Evolutionary conservation across 225 moss, liverwort and hornwort species (phyloP).

Genomic region (Polytrichum formosum): DNA sequence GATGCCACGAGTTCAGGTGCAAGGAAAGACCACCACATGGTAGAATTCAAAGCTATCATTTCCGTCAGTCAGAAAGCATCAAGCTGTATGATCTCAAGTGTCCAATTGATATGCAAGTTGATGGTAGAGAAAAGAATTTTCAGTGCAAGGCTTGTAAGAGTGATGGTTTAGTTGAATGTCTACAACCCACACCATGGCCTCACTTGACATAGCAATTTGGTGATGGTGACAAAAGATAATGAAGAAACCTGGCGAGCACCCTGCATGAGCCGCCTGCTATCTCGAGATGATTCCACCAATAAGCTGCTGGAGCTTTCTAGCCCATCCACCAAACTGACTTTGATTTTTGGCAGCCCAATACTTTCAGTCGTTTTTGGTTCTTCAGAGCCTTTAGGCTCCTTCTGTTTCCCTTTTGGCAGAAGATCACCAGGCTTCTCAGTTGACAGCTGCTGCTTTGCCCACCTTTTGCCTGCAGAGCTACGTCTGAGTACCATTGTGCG

Average conservation of each 20-base stretch:
- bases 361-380: conserved; percentile 24
- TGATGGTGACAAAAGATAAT: background rate
- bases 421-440: conserved; percentile 34
- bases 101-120: background rate
- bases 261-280: conserved; percentile 81
- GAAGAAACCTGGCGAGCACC: conserved; percentile 83
- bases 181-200: background rate
- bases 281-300: conserved; percentile 64
- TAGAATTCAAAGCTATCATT: no score
- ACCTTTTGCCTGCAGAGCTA: conserved; percentile 34
- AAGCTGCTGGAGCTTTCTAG: conserved; percentile 37
- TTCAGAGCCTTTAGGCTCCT: conserved; percentile 20
- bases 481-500: conserved; percentile 40
- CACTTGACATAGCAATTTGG: background rate
- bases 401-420: conserved; percentile 5
- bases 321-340: conserved; percentile 31
- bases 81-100: background rate
- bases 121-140: background rate
- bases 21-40: no score
- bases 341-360: conserved; percentile 28
- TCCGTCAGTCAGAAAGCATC: background rate
- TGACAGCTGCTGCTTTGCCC: conserved; percentile 37
- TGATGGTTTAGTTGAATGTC: background rate
- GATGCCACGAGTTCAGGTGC: no score
- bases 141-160: background rate